phyloP scores from a whole-genome alignment of 768 basidiomycete genomes.

The Kockovaella imperatae region DNA sequence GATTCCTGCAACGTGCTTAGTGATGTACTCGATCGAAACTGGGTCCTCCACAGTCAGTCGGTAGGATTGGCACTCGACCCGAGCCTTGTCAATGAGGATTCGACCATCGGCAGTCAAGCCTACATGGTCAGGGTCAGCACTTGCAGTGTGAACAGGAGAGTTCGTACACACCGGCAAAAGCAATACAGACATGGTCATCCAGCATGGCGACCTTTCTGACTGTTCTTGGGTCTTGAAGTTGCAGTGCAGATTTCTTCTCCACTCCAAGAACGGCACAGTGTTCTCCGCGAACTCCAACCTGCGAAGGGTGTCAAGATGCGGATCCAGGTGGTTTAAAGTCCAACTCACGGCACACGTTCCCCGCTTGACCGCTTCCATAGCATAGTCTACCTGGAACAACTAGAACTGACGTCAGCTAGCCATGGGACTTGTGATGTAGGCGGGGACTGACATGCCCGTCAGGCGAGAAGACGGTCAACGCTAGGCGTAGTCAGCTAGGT shows the following conservation, averaged over 20 bases:
- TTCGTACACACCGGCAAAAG: constrained; percentile 74
- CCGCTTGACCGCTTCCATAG: constrained; percentile 90
- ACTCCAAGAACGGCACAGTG: constrained; percentile 94
- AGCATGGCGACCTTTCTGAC: constrained; percentile 97
- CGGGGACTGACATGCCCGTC: constrained; percentile 74
- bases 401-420: constrained; percentile 17
- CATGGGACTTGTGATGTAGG: neutral
- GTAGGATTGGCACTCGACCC: constrained; percentile 95
- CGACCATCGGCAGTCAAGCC: constrained; percentile 96
- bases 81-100: constrained; percentile 94
- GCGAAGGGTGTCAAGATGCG: neutral
- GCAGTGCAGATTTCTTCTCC: constrained; percentile 96
- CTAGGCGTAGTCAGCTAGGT: constrained; percentile 47
- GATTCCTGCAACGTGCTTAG: constrained; percentile 94
- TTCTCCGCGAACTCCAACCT: constrained; percentile 94
- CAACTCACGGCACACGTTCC: constrained; percentile 86
- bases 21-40: constrained; percentile 96
- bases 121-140: constrained; percentile 39
- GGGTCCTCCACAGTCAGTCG: constrained; percentile 96
- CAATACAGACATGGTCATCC: constrained; percentile 93
- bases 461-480: constrained; percentile 94
- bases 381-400: constrained; percentile 82
- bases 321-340: neutral
- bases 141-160: neutral
- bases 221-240: constrained; percentile 95